Evolutionary conservation across 1,284 basidiomycete genomes (phyloP).

Genomic region (Prillingera fragicola): DNA sequence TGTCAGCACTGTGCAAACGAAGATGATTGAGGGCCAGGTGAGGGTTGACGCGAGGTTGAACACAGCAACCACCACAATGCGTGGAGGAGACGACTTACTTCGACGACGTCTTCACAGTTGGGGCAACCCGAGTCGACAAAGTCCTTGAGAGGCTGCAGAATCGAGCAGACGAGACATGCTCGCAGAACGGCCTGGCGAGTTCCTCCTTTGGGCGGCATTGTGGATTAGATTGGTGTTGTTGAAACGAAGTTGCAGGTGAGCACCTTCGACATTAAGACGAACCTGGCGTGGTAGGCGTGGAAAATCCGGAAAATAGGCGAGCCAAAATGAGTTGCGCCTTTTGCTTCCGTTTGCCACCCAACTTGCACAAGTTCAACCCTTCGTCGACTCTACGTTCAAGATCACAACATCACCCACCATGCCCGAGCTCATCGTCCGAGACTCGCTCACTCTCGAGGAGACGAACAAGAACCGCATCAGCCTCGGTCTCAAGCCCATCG

Average conservation of each 20-base stretch:
- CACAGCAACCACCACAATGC: not conserved
- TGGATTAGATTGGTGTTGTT: not conserved
- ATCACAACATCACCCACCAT: conserved; percentile 4
- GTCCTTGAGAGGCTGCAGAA: conserved; percentile 76
- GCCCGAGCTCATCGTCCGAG: conserved; percentile 49
- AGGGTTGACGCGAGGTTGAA: too few relatives aligned
- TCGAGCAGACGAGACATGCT: conserved; percentile 87
- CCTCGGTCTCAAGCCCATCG: conserved; percentile 88
- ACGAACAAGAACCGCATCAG: conserved; percentile 95
- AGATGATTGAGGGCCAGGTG: too few relatives aligned
- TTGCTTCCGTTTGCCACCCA: conserved; percentile 20
- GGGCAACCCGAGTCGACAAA: conserved; percentile 85
- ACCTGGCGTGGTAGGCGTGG: not conserved
- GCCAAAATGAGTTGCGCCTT: not conserved
- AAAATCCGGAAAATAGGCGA: too few relatives aligned
- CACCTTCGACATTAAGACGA: not conserved
- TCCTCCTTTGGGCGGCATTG: conserved; percentile 28
- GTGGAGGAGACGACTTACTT: conserved; percentile 55
- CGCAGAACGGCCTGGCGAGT: conserved; percentile 55
- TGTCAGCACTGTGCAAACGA: not conserved
- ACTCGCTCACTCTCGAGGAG: conserved; percentile 83
- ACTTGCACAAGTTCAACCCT: not conserved
- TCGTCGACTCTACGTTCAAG: not conserved
- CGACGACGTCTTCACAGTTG: conserved; percentile 92
- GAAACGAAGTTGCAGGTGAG: not conserved